phyloP scores from a whole-genome alignment of 192 early-diverging fungal genomes.

The Coemansia sp. region DNA sequence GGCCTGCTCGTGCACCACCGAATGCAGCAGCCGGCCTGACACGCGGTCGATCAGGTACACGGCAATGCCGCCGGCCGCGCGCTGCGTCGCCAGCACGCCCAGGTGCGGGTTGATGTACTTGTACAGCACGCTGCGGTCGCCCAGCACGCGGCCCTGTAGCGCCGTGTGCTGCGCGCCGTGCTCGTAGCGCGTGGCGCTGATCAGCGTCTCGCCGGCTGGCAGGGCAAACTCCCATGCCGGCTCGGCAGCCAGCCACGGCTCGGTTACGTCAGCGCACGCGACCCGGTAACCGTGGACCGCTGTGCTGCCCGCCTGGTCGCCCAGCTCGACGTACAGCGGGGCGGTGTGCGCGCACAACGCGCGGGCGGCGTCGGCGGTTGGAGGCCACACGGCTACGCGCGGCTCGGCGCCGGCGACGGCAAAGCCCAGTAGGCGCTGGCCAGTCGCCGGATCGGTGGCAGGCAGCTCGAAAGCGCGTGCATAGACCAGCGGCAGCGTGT shows the following conservation, averaged over 20 bases:
- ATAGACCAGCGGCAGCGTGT: constrained; percentile 26
- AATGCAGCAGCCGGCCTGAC: constrained; percentile 77
- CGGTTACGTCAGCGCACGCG: constrained; percentile 24
- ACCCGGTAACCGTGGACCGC: constrained; percentile 56
- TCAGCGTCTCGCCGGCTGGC: constrained; percentile 56
- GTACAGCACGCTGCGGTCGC: constrained; percentile 94
- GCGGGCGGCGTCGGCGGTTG: constrained; percentile 49
- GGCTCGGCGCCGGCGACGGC: constrained; percentile 11
- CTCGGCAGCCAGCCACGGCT: constrained; percentile 1
- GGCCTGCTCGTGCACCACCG: constrained; percentile 59
- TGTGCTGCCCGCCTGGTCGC: constrained; percentile 48
- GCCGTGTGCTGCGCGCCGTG: constrained; percentile 63
- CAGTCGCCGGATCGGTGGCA: constrained; percentile 32
- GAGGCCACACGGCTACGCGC: constrained; percentile 60
- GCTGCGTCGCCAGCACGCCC: constrained; percentile 65
- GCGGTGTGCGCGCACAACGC: constrained; percentile 57
- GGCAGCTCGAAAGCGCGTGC: constrained; percentile 60
- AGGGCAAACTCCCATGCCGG: constrained; percentile 55
- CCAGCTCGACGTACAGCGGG: constrained; percentile 66
- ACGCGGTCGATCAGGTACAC: constrained; percentile 87
- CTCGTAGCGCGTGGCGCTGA: constrained; percentile 32
- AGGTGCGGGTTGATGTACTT: constrained; percentile 98
- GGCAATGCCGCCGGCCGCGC: constrained; percentile 42
- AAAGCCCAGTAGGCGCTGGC: constrained; percentile 35
- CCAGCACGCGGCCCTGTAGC: constrained; percentile 87